Conservation (phyloP, 164 flowering plant genomes). For the Tinospora cordifolia region DNA sequence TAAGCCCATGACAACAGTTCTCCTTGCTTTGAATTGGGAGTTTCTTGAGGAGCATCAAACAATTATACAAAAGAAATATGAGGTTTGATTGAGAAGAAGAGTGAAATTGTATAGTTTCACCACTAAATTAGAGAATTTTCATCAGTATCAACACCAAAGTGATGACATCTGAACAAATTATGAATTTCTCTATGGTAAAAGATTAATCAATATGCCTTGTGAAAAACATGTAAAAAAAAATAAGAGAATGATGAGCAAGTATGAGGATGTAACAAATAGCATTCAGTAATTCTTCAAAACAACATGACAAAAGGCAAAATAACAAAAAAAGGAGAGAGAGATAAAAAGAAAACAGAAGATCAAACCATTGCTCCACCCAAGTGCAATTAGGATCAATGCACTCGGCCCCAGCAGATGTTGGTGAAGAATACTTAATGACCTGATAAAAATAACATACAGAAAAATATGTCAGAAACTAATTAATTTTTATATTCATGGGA, state of each 20-base stretch:
- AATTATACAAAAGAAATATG: background rate
- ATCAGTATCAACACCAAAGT: background rate
- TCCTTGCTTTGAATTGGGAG: background rate
- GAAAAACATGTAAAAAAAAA: background rate
- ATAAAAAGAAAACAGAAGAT: background rate
- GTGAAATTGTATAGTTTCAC: background rate
- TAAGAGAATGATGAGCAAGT: background rate
- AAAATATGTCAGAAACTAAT: background rate
- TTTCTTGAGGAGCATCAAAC: background rate
- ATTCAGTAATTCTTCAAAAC: background rate
- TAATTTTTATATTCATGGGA: background rate
- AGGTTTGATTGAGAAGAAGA: background rate
- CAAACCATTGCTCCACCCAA: slow-evolving; percentile 36
- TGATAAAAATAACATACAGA: slow-evolving; percentile 7
- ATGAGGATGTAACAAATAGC: background rate
- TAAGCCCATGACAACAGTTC: background rate
- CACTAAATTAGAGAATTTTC: background rate
- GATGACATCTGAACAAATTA: background rate
- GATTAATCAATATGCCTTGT: background rate
- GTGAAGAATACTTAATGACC: slow-evolving; percentile 31
- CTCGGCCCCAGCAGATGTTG: slow-evolving; percentile 35
- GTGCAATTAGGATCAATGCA: slow-evolving; percentile 34
- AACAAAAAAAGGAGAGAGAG: background rate
- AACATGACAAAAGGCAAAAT: background rate
- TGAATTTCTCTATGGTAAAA: background rate